These are phyloP conservation scores for Pseudogymnoascus sp. DNA, from an alignment of 2,329 filamentous ascomycete species.

Conservation along the genomic window DNA sequence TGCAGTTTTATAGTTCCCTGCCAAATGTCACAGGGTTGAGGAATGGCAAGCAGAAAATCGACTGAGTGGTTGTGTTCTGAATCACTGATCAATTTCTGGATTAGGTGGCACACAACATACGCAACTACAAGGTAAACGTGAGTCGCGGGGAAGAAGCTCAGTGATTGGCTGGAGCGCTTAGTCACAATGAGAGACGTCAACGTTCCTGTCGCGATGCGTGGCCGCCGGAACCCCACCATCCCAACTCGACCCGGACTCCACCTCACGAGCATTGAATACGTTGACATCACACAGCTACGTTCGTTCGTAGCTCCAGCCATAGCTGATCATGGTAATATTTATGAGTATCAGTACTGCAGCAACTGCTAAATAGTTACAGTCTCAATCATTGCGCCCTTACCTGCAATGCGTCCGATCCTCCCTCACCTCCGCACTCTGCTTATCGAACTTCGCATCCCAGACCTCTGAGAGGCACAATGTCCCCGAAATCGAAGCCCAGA, in stretches of 20 bases:
- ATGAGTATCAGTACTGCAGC: neutral
- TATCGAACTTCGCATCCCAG: constrained; percentile 97
- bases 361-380: constrained; percentile 41
- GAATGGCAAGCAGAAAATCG: neutral
- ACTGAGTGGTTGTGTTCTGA: neutral
- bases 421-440: constrained; percentile 83
- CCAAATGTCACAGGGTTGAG: neutral
- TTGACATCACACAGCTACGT: constrained; percentile 5
- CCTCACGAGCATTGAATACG: constrained; percentile 7
- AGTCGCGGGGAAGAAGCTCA: constrained; percentile 8
- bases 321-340: constrained; percentile 2
- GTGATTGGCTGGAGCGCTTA: constrained; percentile 3
- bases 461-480: constrained; percentile 96
- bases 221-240: constrained; percentile 8
- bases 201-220: constrained; percentile 7
- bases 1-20: neutral
- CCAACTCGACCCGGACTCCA: constrained; percentile 7
- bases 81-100: constrained; percentile 5
- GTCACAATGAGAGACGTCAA: constrained; percentile 8
- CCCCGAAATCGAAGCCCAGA: constrained; percentile 88
- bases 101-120: constrained; percentile 6
- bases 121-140: constrained; percentile 2
- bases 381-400: constrained; percentile 93
- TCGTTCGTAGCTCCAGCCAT: constrained; percentile 5
- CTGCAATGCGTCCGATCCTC: constrained; percentile 93